These are phyloP conservation scores for Anthracocystis panici-leucophaei DNA, from an alignment of 1,284 basidiomycete species.

Conservation along the genomic window DNA sequence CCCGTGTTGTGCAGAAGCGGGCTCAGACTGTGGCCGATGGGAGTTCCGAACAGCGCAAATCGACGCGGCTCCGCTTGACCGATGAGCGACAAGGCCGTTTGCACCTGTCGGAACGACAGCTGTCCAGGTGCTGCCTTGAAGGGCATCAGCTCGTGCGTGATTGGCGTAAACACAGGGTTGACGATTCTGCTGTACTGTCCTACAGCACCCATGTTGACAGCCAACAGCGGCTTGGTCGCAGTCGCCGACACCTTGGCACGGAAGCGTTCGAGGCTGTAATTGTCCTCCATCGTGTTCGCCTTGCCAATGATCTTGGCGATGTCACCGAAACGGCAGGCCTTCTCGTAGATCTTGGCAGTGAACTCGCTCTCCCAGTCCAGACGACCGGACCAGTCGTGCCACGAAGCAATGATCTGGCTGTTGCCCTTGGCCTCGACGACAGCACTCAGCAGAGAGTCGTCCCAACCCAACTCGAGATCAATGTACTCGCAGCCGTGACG, in stretches of 20 bases:
- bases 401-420: slow-evolving; percentile 88
- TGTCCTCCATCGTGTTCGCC: slow-evolving; percentile 81
- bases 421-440: slow-evolving; percentile 78
- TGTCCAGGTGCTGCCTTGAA: slow-evolving; percentile 88
- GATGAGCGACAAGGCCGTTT: slow-evolving; percentile 81
- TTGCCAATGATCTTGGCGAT: slow-evolving; percentile 92
- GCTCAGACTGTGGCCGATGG: slow-evolving; percentile 89
- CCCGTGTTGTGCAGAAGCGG: slow-evolving; percentile 93
- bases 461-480: slow-evolving; percentile 87
- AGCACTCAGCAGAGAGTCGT: slow-evolving; percentile 76
- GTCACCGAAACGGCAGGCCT: slow-evolving; percentile 75
- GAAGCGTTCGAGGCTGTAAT: slow-evolving; percentile 83
- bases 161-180: slow-evolving; percentile 86
- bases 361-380: slow-evolving; percentile 83
- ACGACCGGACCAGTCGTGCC: slow-evolving; percentile 90
- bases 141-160: slow-evolving; percentile 88
- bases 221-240: slow-evolving; percentile 78
- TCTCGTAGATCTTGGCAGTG: slow-evolving; percentile 72
- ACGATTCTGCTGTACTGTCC: slow-evolving; percentile 87
- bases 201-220: slow-evolving; percentile 90
- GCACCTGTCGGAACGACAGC: slow-evolving; percentile 86
- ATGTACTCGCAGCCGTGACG: slow-evolving; percentile 90
- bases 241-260: slow-evolving; percentile 72
- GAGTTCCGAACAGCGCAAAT: slow-evolving; percentile 89
- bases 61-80: slow-evolving; percentile 80